Conservation (phyloP, 768 basidiomycete genomes). For the Boletus rubescentipes region DNA sequence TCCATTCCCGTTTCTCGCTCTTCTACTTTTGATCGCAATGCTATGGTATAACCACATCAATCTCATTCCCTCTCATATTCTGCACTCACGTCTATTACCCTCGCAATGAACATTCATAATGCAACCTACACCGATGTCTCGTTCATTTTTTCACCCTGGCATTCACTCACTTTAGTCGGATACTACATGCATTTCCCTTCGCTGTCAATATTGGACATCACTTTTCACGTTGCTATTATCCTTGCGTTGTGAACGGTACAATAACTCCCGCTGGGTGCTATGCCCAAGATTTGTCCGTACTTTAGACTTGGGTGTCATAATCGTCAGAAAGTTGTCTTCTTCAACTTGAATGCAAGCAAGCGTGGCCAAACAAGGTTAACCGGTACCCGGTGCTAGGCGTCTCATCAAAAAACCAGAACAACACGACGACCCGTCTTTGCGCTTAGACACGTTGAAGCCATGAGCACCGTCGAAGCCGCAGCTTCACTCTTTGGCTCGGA, state of each 20-base stretch:
- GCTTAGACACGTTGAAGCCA: slow-evolving; percentile 38
- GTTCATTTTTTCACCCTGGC: slow-evolving; percentile 16
- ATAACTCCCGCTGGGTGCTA: not conserved
- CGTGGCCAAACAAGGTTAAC: slow-evolving; percentile 26
- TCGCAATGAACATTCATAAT: slow-evolving; percentile 40
- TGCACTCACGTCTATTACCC: slow-evolving; percentile 33
- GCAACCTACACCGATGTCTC: slow-evolving; percentile 26
- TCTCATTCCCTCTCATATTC: slow-evolving; percentile 23
- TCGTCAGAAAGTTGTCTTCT: slow-evolving; percentile 4
- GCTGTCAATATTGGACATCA: slow-evolving; percentile 31
- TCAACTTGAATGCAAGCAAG: no score
- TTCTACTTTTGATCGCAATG: slow-evolving; percentile 32
- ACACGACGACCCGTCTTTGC: slow-evolving; percentile 8
- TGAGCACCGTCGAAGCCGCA: slow-evolving; percentile 74
- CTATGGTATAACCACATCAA: slow-evolving; percentile 38
- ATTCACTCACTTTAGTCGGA: slow-evolving; percentile 25
- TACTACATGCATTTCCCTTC: slow-evolving; percentile 28
- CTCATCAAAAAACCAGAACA: slow-evolving; percentile 15
- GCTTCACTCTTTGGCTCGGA: slow-evolving; percentile 76
- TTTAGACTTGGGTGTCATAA: slow-evolving; percentile 22
- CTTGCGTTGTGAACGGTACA: slow-evolving; percentile 5
- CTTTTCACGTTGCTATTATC: slow-evolving; percentile 21
- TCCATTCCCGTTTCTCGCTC: slow-evolving; percentile 8
- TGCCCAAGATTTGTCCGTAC: slow-evolving; percentile 10
- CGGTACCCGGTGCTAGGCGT: slow-evolving; percentile 1